phyloP scores from a whole-genome alignment of 352 stramenopile genomes.

The Salisapilia sapeloensis region DNA sequence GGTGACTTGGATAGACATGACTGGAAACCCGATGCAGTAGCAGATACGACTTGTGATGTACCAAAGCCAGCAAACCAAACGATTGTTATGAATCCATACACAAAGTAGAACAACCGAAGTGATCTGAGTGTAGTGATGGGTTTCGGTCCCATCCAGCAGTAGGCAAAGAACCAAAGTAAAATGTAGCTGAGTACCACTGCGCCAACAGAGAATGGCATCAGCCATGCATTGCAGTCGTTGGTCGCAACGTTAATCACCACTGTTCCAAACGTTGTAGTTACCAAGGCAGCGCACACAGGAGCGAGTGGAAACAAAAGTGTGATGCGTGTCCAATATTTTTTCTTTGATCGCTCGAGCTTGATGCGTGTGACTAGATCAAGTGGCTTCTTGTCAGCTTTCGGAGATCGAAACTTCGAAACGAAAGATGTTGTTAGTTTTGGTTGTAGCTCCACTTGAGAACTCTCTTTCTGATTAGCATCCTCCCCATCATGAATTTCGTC shows the following conservation, averaged over 20 bases:
- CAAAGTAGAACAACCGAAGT: slow-evolving; percentile 39
- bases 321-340: slow-evolving; percentile 50
- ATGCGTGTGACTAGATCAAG: slow-evolving; percentile 28
- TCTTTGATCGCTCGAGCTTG: slow-evolving; percentile 34
- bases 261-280: slow-evolving; percentile 38
- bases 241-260: slow-evolving; percentile 54
- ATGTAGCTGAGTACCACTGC: slow-evolving; percentile 47
- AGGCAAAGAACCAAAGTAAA: slow-evolving; percentile 47
- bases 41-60: slow-evolving; percentile 29
- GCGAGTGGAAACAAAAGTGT: slow-evolving; percentile 47
- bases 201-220: slow-evolving; percentile 41
- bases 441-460: slow-evolving; percentile 27
- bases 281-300: slow-evolving; percentile 32
- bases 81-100: slow-evolving; percentile 37
- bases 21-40: slow-evolving; percentile 42
- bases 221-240: slow-evolving; percentile 42
- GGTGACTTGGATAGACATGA: slow-evolving; percentile 49
- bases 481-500: too few species aligned
- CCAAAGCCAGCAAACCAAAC: slow-evolving; percentile 55
- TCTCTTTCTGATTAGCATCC: too few species aligned
- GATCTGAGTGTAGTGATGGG: slow-evolving; percentile 36
- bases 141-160: slow-evolving; percentile 45
- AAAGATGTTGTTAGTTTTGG: slow-evolving; percentile 56
- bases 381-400: background rate
- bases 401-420: slow-evolving; percentile 10